Conservation (phyloP, 768 basidiomycete species). For the Mycena amicta region DNA sequence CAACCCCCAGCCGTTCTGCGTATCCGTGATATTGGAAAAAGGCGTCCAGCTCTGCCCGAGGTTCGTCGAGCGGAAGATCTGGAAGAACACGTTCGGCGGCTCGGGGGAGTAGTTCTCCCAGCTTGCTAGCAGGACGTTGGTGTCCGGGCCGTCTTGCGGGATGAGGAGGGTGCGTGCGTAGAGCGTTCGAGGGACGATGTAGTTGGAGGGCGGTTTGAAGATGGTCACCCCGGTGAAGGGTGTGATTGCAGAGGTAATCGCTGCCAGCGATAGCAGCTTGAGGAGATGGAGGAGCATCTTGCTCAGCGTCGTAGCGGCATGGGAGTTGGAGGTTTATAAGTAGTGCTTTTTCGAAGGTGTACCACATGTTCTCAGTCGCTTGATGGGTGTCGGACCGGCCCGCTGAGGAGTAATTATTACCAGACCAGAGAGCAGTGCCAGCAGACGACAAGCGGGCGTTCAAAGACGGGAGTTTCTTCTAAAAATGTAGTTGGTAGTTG, state of each 20-base stretch:
- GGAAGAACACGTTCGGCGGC: constrained; percentile 20
- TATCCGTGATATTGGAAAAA: constrained; percentile 21
- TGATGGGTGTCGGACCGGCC: no score
- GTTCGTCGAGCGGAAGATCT: constrained; percentile 20
- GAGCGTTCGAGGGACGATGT: constrained; percentile 22
- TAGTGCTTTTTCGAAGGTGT: no score
- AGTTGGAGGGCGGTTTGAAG: constrained; percentile 19
- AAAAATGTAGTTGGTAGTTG: no score
- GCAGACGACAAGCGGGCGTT: no score
- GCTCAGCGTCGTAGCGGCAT: no score
- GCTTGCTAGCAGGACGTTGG: constrained; percentile 24
- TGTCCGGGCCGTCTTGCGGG: constrained; percentile 15
- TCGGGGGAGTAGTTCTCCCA: constrained; percentile 27
- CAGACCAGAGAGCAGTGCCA: no score
- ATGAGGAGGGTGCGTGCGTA: constrained; percentile 24
- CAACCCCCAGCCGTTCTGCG: constrained; percentile 22
- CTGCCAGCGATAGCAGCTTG: no score
- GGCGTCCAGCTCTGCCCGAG: constrained; percentile 21
- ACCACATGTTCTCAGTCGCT: no score
- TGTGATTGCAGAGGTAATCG: constrained; percentile 6
- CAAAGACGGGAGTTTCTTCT: no score
- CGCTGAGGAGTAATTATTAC: no score
- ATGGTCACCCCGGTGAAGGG: constrained; percentile 14
- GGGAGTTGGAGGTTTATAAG: no score
- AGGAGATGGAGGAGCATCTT: no score